phyloP scores from a whole-genome alignment of 2,329 filamentous ascomycete species.

The Purpureocillium lavendulum region DNA sequence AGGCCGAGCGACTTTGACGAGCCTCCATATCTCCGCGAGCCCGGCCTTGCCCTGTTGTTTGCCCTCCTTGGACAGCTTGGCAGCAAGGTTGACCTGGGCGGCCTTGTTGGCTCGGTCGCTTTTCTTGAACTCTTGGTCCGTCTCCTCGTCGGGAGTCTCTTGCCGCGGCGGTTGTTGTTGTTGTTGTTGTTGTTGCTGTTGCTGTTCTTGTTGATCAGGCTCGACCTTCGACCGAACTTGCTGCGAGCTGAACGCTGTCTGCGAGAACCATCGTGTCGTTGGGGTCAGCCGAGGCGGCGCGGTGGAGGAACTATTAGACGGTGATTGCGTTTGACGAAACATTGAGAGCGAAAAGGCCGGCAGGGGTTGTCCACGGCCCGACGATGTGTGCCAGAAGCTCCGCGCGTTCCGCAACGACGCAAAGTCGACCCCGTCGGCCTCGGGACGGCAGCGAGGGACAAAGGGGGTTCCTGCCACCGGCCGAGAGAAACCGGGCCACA shows the following conservation, averaged over 20 bases:
- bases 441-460: too few relatives aligned
- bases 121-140: conserved; percentile 43
- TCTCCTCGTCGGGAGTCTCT: conserved; percentile 17
- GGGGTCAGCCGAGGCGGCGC: too few relatives aligned
- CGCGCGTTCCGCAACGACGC: too few relatives aligned
- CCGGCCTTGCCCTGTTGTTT: conserved; percentile 51
- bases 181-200: too few relatives aligned
- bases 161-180: conserved; percentile 17
- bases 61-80: conserved; percentile 78
- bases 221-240: conserved; percentile 17
- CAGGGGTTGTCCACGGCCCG: background rate
- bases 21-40: conserved; percentile 69
- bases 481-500: background rate
- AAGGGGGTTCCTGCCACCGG: too few relatives aligned
- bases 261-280: conserved; percentile 16
- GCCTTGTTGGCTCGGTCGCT: conserved; percentile 83
- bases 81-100: conserved; percentile 81
- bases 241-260: conserved; percentile 12
- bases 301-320: too few relatives aligned
- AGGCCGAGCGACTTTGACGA: conserved; percentile 82
- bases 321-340: background rate
- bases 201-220: conserved; percentile 28
- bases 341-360: background rate
- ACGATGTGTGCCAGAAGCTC: background rate
- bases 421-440: too few relatives aligned